Base-by-base conservation (phyloP, 78 protist genomes). In the Pirum gemmata region DNA sequence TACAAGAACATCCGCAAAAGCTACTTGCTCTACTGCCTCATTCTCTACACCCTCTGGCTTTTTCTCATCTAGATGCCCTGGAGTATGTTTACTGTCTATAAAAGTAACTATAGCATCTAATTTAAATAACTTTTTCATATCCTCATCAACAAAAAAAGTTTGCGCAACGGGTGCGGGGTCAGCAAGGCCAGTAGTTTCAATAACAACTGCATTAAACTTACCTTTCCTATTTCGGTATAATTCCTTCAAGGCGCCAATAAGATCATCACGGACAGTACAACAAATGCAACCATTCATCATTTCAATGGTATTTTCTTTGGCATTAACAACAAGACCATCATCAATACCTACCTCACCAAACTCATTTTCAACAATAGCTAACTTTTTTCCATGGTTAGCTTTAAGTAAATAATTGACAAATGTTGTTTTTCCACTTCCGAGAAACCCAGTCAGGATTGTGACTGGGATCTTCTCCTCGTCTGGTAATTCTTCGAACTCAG, bases 401-500 rank as follows among this genome's bases (percentile, higher is more conserved):
- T 40, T 27, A 35, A 93, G 84, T 5, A 93, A 80, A 83, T 93
- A 82, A 73, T 92, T 80, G 79, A 93, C 76, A 40, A 93, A 83
- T 75, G 95, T 93, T 26, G 92, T 90, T 90, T 93, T 93, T 2
- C 95, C 95, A 0, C 91, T 8, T 13, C 95, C 95, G 29, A 93
- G 77, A 82, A 92, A 93, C 31, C 95, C 95, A 0, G 94, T 87
- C 67, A 92, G 25, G 39, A 92, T 27, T 29, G 88, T 73, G 61
- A 91, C 90, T 33, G 93, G 93, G 79, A 76, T 76, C 74, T 67
- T 67, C 74, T 67, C n/a, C n/a, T n/a, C n/a, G n/a, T n/a, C n/a
- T n/a, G n/a, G n/a, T n/a, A n/a, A n/a, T n/a, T n/a, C n/a, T n/a
- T n/a, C n/a, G n/a, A n/a, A n/a, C n/a, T n/a, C n/a, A n/a, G n/a